These are phyloP conservation scores for Aureobasidium sp. DNA, from an alignment of 2,329 filamentous ascomycete genomes.

Conservation along the genomic window DNA sequence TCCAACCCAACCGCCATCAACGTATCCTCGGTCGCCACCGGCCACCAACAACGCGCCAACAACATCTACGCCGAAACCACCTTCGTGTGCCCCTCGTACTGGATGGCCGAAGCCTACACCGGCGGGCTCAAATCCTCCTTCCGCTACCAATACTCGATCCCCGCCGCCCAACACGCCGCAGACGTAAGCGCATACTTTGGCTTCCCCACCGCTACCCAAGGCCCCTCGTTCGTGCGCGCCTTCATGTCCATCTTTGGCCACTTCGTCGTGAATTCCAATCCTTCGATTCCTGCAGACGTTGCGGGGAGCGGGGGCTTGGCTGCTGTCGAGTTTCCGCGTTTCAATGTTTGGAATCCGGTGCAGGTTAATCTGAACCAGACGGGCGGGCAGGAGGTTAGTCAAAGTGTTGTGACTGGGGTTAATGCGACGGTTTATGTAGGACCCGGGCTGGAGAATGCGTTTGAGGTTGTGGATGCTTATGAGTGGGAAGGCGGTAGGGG, in stretches of 20 bases:
- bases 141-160: conserved; percentile 41
- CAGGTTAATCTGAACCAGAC: conserved; percentile 41
- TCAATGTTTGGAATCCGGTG: conserved; percentile 23
- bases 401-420: conserved; percentile 10
- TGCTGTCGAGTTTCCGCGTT: conserved; percentile 24
- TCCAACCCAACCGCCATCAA: conserved; percentile 40
- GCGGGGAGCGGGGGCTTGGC: neutral
- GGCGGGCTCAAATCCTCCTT: conserved; percentile 24
- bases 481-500: conserved; percentile 40
- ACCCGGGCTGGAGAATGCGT: conserved; percentile 29
- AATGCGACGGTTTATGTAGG: conserved; percentile 24
- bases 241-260: conserved; percentile 32
- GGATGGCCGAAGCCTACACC: conserved; percentile 41
- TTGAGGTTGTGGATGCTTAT: conserved; percentile 33
- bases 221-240: neutral
- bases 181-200: conserved; percentile 24
- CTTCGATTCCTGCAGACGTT: conserved; percentile 27
- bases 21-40: conserved; percentile 38
- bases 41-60: conserved; percentile 44
- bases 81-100: conserved; percentile 48
- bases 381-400: conserved; percentile 25
- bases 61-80: conserved; percentile 46
- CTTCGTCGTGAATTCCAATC: conserved; percentile 35
- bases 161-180: conserved; percentile 30
- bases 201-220: conserved; percentile 4